phyloP scores from a whole-genome alignment of 179 eudicot genomes.

The Vitellaria paradoxa region DNA sequence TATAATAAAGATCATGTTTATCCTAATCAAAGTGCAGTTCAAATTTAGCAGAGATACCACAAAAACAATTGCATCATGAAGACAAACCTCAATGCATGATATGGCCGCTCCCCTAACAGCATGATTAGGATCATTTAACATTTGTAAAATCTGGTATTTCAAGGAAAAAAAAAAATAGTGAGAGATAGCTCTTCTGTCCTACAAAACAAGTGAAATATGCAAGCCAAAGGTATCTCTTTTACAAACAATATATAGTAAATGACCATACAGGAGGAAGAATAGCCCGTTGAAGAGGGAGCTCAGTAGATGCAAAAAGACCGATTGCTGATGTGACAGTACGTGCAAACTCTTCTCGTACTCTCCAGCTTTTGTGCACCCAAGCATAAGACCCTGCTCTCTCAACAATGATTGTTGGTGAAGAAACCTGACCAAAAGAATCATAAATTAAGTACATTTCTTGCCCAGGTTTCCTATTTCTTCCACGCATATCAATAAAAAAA shows the following conservation, averaged over 20 bases:
- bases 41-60: background rate
- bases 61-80: background rate
- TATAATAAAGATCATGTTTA: no score
- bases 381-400: constrained; percentile 97
- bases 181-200: no score
- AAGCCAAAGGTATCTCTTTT: no score
- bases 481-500: background rate
- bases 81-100: constrained; percentile 88
- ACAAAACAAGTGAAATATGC: no score
- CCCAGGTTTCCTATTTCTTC: background rate
- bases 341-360: constrained; percentile 96
- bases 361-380: constrained; percentile 97
- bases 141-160: constrained; percentile 76
- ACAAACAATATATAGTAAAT: background rate
- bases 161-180: no score
- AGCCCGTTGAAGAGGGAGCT: constrained; percentile 96
- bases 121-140: constrained; percentile 93
- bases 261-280: constrained; percentile 88
- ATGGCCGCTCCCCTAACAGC: constrained; percentile 93
- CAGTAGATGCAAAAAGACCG: constrained; percentile 87
- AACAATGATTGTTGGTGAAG: constrained; percentile 92
- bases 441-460: background rate
- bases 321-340: constrained; percentile 96
- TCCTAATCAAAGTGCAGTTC: no score
- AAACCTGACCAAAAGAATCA: constrained; percentile 52